phyloP scores from a whole-genome alignment of 768 basidiomycete species.

The Panaeolus cyanescens region DNA sequence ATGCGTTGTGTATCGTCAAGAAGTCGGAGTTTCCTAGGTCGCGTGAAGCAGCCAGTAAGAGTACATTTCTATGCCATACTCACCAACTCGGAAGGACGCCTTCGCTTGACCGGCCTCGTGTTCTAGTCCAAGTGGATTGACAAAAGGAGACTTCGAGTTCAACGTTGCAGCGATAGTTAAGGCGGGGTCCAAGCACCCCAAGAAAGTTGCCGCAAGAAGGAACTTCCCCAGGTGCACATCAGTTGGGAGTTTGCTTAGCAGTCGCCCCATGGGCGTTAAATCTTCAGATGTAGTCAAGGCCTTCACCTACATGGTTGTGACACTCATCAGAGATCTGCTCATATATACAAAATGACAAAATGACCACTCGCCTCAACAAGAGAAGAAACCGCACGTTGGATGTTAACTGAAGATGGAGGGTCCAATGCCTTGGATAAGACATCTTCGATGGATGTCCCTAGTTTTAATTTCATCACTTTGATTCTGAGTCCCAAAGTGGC shows the following conservation, averaged over 20 bases:
- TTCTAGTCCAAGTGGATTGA: slow-evolving; percentile 87
- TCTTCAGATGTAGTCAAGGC: slow-evolving; percentile 86
- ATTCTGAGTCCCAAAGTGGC: slow-evolving; percentile 90
- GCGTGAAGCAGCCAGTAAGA: slow-evolving; percentile 4
- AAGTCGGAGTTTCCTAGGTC: slow-evolving; percentile 89
- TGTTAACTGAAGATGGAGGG: slow-evolving; percentile 82
- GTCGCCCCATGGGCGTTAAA: slow-evolving; percentile 90
- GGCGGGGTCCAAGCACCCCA: slow-evolving; percentile 94
- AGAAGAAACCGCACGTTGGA: slow-evolving; percentile 86
- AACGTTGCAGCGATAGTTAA: slow-evolving; percentile 92
- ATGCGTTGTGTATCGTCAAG: slow-evolving; percentile 89
- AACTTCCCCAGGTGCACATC: slow-evolving; percentile 97
- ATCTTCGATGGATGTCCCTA: slow-evolving; percentile 87
- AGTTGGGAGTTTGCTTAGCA: slow-evolving; percentile 89
- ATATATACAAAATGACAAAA: neutral
- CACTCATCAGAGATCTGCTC: neutral
- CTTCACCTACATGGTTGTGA: slow-evolving; percentile 56
- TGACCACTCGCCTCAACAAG: slow-evolving; percentile 84
- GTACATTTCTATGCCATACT: slow-evolving; percentile 18
- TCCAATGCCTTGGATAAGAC: slow-evolving; percentile 87
- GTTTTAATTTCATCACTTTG: slow-evolving; percentile 90
- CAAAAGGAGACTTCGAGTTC: slow-evolving; percentile 91
- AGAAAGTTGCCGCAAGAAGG: slow-evolving; percentile 78
- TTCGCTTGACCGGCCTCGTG: slow-evolving; percentile 86
- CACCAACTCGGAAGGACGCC: slow-evolving; percentile 73